Evolutionary conservation across 2,329 filamentous ascomycete genomes (phyloP).

Genomic region (Grosmannia huntii): DNA sequence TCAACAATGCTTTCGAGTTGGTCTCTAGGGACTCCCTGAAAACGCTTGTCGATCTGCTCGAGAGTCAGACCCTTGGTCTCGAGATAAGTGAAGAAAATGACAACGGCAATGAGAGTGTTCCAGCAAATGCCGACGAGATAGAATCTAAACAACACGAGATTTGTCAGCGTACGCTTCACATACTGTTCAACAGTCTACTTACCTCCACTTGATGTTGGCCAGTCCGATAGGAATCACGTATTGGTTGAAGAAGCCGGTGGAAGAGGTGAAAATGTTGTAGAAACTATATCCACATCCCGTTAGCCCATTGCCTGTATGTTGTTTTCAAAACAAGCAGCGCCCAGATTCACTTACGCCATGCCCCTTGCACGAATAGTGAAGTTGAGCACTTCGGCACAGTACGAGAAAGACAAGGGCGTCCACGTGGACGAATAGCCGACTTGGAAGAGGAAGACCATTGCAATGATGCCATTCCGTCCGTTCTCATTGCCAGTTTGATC

Average conservation of each 20-base stretch:
- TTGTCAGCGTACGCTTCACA: too few species aligned
- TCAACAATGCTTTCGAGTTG: not conserved
- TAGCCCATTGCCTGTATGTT: not conserved
- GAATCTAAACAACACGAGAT: not conserved
- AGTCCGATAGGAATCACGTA: conserved; percentile 4
- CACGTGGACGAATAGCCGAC: conserved; percentile 4
- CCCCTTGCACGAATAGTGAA: conserved; percentile 5
- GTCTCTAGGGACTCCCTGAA: conserved; percentile 1
- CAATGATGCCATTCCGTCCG: conserved; percentile 4
- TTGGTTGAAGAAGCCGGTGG: conserved; percentile 3
- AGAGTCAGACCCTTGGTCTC: conserved; percentile 5
- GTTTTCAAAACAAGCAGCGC: too few species aligned
- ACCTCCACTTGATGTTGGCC: conserved; percentile 3
- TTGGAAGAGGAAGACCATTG: conserved; percentile 6
- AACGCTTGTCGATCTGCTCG: conserved; percentile 4
- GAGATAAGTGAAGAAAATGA: conserved; percentile 2
- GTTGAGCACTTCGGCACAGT: conserved; percentile 4
- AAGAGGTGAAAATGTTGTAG: conserved; percentile 4
- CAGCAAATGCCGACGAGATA: conserved; percentile 5
- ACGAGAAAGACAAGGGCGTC: conserved; percentile 3
- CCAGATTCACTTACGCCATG: conserved; percentile 3
- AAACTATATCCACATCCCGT: not conserved
- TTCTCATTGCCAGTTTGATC: not conserved
- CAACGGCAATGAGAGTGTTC: not conserved
- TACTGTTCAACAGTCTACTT: not conserved